Conservation (phyloP, 768 basidiomycete genomes). For the Suillus fuscotomentosus region DNA sequence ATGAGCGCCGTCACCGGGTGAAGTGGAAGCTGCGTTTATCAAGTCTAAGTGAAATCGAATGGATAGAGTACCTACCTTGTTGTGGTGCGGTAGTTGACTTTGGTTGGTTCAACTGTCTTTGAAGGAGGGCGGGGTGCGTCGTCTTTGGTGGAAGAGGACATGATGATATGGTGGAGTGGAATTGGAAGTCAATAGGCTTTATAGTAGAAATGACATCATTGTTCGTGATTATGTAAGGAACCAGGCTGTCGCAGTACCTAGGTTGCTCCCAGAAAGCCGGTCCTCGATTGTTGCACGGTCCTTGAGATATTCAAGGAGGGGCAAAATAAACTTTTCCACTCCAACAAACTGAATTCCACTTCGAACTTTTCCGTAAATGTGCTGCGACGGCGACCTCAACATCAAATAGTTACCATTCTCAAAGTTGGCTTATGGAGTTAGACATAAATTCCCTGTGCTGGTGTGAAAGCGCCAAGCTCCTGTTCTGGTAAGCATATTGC, state of each 20-base stretch:
- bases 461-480: constrained; percentile 45
- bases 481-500: constrained; percentile 66
- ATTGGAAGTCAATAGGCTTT: neutral
- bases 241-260: no score
- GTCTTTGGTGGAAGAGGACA: neutral
- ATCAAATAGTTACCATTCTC: neutral
- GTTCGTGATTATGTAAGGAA: neutral
- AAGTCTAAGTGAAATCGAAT: neutral
- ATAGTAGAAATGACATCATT: constrained; percentile 2
- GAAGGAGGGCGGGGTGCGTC: constrained; percentile 19
- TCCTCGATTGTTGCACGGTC: constrained; percentile 23
- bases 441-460: constrained; percentile 41
- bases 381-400: constrained; percentile 27
- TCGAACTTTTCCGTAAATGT: constrained; percentile 46
- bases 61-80: constrained; percentile 34
- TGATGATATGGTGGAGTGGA: neutral
- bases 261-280: no score
- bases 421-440: constrained; percentile 43
- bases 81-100: constrained; percentile 29
- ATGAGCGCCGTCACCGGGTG: constrained; percentile 34
- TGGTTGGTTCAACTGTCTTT: constrained; percentile 24
- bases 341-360: constrained; percentile 46
- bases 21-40: constrained; percentile 29
- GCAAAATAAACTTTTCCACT: constrained; percentile 52
- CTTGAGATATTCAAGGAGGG: constrained; percentile 43